Percentiles rank a stretch among this genome's conserved stretches.
These are phyloP conservation scores for button mushroom (Agaricus bisporus) DNA, from an alignment of 768 basidiomycete genomes.

Conservation along the genomic window DNA sequence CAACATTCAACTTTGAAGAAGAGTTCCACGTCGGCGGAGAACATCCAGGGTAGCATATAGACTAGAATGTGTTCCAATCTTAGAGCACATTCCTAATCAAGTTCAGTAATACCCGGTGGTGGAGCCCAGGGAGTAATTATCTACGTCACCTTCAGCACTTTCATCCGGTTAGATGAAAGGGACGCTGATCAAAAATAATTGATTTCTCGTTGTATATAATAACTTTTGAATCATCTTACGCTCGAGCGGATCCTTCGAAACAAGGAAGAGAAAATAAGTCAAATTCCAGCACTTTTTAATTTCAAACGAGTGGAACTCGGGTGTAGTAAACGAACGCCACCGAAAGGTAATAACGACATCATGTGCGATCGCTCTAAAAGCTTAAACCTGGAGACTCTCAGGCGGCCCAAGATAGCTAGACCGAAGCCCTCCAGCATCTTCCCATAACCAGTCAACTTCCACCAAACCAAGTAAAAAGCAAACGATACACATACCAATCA, in stretches of 20 bases:
- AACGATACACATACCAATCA: constrained; percentile 38
- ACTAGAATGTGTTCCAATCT: too few relatives aligned
- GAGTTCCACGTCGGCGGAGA: too few relatives aligned
- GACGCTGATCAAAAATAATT: not conserved
- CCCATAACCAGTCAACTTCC: not conserved
- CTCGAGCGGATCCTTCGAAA: too few relatives aligned
- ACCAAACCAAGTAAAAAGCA: not conserved
- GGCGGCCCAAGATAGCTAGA: constrained; percentile 61
- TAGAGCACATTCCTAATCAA: too few relatives aligned
- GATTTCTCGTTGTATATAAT: not conserved
- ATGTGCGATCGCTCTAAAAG: not conserved
- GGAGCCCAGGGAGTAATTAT: not conserved
- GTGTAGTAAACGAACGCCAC: not conserved
- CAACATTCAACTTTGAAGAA: too few relatives aligned
- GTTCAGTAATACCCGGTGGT: not conserved
- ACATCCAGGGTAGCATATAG: too few relatives aligned
- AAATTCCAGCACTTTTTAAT: not conserved
- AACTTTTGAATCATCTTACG: not conserved
- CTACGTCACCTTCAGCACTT: not conserved
- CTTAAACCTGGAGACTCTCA: constrained; percentile 37
- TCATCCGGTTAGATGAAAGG: not conserved
- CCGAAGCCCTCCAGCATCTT: constrained; percentile 51
- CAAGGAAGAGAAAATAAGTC: not conserved
- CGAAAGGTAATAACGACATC: not conserved
- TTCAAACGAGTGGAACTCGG: too few relatives aligned